Conservation (phyloP, 176 grass and related monocot genomes). For the Rhynchospora pubera region DNA sequence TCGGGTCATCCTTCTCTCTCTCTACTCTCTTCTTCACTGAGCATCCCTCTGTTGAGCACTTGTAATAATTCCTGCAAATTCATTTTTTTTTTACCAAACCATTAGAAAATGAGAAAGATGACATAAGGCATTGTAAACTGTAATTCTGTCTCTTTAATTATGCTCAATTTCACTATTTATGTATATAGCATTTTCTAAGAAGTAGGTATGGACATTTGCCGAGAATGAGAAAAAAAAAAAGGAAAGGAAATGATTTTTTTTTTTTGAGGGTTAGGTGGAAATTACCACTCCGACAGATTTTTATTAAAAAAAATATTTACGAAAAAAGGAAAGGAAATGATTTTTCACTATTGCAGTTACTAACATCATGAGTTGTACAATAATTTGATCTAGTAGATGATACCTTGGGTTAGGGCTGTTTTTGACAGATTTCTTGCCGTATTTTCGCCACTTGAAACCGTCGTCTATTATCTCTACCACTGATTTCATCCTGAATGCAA, state of each 20-base stretch:
- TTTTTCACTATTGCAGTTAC: not conserved
- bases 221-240: no score
- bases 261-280: no score
- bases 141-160: not conserved
- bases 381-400: not conserved
- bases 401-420: conserved; percentile 96
- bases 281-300: no score
- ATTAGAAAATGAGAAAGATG: not conserved
- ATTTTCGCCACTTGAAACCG: conserved; percentile 94
- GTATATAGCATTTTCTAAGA: no score
- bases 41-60: conserved; percentile 94
- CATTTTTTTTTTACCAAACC: not conserved
- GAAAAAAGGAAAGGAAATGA: no score
- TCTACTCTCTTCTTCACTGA: conserved; percentile 94
- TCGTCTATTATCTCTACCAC: conserved; percentile 75
- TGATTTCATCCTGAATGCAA: conserved; percentile 82
- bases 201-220: no score
- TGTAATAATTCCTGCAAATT: conserved; percentile 80
- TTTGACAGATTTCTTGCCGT: conserved; percentile 98
- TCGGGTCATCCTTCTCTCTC: conserved; percentile 72
- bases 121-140: not conserved
- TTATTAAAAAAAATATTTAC: no score
- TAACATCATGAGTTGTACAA: not conserved
- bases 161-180: not conserved
- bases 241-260: no score